These are phyloP conservation scores for Takakia lepidozioides DNA, from an alignment of 225 moss, liverwort and hornwort species.

Conservation along the genomic window DNA sequence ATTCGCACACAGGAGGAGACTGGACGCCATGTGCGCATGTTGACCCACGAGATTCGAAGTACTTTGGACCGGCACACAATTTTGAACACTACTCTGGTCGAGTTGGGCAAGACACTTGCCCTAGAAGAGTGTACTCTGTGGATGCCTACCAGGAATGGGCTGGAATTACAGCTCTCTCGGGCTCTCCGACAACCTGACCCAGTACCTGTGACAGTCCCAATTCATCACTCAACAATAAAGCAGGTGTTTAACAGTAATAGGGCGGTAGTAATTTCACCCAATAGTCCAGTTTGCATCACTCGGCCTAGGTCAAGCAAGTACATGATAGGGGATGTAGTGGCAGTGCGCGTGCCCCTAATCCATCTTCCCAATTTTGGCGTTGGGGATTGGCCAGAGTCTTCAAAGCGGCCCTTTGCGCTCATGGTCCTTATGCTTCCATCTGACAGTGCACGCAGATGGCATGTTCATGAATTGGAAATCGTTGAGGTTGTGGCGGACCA, in stretches of 20 bases:
- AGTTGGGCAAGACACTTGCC: conserved; percentile 7
- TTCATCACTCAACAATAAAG: conserved; percentile 2
- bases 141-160: conserved; percentile 4
- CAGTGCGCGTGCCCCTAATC: conserved; percentile 3
- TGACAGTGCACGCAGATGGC: conserved; percentile 8
- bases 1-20: conserved; percentile 4
- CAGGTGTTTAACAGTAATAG: conserved; percentile 7
- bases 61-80: conserved; percentile 1
- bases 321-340: conserved; percentile 6
- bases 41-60: background rate
- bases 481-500: conserved; percentile 8
- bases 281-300: background rate
- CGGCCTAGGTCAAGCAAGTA: conserved; percentile 2
- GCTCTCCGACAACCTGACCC: conserved; percentile 2
- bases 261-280: conserved; percentile 4
- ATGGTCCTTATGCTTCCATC: conserved; percentile 8
- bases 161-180: conserved; percentile 5
- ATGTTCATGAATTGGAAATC: conserved; percentile 5
- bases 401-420: conserved; percentile 2
- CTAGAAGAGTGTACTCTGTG: conserved; percentile 5
- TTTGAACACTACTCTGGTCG: conserved; percentile 5
- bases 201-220: conserved; percentile 2
- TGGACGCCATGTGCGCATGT: conserved; percentile 1
- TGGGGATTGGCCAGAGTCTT: conserved; percentile 3
- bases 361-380: background rate